Evolutionary conservation across 176 grass and related monocot genomes (phyloP), one percentile per base, ranked within the genome.

Genomic region (Guadua angustifolia): DNA sequence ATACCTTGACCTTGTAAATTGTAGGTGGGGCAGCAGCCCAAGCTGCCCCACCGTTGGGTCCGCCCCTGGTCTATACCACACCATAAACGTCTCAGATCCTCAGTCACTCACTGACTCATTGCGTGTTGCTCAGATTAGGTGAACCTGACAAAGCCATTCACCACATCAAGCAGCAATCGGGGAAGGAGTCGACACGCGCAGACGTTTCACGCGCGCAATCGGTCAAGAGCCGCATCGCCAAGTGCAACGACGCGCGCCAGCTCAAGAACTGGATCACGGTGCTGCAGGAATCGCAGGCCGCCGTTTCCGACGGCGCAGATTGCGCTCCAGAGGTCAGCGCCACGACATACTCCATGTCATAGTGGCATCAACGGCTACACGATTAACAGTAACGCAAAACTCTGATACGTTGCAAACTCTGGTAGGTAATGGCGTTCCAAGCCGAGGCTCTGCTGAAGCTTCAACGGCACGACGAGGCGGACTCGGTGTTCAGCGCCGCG

Each of bases 381-480:
- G 45, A 33, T 13, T 12, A 38, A 2, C 35, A 56, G 35, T 60
- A 15, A 61, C 63, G 11, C 33, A 24, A 19, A 17, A 50, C 14
- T 51, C 60, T 47, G 38, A 76, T 57, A 40, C 46, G 45, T 15
- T 44, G 64, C 19, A 29, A 43, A 40, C 49, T 74, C 45, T 25
- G n/a, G 39, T 58, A 95, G 93, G 89, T 92, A 13, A 74, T 89
- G 63, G 89, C 97, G 72, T 74, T 99, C 73, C 93, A 94, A 84
- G 91, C 91, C 43, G 97, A 99, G 89, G 93, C 97, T 22, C 78
- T 94, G 80, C 53, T 96, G 53, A 86, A 90, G 86, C 89, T 95
- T 4, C 86, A 86, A 29, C 89, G 89, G 46, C 97, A 96, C 58
- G 97, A 99, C 12, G 91, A 99, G 32, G 91, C 93, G 7, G 91